phyloP scores from a whole-genome alignment of 140 eudicot genomes.

The Stevia rebaudiana region DNA sequence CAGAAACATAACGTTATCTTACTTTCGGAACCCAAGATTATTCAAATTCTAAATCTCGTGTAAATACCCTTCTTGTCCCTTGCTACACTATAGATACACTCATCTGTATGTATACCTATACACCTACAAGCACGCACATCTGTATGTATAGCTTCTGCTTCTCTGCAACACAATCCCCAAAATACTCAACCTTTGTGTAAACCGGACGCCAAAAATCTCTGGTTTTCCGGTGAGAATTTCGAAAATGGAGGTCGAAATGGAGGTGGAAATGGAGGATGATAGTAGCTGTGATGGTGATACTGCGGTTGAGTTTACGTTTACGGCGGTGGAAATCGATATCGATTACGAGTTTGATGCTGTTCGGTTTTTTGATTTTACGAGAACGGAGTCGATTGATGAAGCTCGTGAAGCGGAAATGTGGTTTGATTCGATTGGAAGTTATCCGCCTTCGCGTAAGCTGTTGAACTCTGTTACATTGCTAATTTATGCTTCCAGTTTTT shows the following conservation, averaged over 20 bases:
- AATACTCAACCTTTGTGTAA: slow-evolving; percentile 15
- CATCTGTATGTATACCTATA: slow-evolving; percentile 20
- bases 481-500: not conserved
- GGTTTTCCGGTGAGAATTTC: slow-evolving; percentile 14
- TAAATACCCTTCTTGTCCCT: slow-evolving; percentile 21
- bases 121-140: slow-evolving; percentile 17
- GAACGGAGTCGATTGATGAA: slow-evolving; percentile 55
- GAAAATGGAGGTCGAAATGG: slow-evolving; percentile 35
- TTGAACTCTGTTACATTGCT: slow-evolving; percentile 19
- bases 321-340: slow-evolving; percentile 73
- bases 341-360: slow-evolving; percentile 90
- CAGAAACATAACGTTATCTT: slow-evolving; percentile 25
- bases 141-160: slow-evolving; percentile 17
- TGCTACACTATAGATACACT: slow-evolving; percentile 30
- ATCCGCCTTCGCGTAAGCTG: slow-evolving; percentile 81
- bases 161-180: slow-evolving; percentile 28
- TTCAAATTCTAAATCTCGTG: slow-evolving; percentile 32
- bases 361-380: slow-evolving; percentile 58
- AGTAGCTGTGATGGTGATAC: slow-evolving; percentile 11
- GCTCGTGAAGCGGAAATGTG: slow-evolving; percentile 66
- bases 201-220: slow-evolving; percentile 8
- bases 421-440: slow-evolving; percentile 59
- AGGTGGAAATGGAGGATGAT: slow-evolving; percentile 35
- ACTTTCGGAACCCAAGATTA: slow-evolving; percentile 25
- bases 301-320: slow-evolving; percentile 43